These are phyloP conservation scores for Nothophytophthora sp. DNA, from an alignment of 352 stramenopile species.

Conservation along the genomic window DNA sequence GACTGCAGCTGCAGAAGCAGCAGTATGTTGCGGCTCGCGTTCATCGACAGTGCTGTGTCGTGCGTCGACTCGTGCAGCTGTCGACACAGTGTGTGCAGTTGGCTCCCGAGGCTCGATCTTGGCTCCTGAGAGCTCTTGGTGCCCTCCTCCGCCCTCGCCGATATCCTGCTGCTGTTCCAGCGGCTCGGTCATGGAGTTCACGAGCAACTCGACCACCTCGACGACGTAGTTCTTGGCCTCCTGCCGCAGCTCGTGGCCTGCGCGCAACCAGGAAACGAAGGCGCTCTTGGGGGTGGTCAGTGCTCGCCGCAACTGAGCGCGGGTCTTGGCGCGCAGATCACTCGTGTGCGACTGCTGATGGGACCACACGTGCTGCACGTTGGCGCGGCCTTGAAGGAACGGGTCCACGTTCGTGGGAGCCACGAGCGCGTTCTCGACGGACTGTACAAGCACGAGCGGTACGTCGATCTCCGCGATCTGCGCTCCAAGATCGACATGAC, in stretches of 20 bases:
- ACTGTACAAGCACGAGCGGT: conserved; percentile 87
- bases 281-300: conserved; percentile 55
- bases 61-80: not conserved
- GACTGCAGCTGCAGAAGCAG: not conserved
- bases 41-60: not conserved
- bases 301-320: conserved; percentile 50
- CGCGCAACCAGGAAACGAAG: conserved; percentile 89
- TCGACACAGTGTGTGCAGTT: conserved; percentile 1
- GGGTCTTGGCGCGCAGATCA: conserved; percentile 53
- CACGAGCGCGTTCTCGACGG: conserved; percentile 88
- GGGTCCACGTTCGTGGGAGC: conserved; percentile 89
- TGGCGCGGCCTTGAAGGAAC: conserved; percentile 84
- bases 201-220: conserved; percentile 82
- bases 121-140: not conserved
- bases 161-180: conserved; percentile 10
- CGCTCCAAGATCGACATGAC: conserved; percentile 65
- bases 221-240: conserved; percentile 84
- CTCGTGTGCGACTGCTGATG: conserved; percentile 62
- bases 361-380: conserved; percentile 73
- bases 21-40: not conserved
- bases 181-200: conserved; percentile 43
- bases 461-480: conserved; percentile 61
- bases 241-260: conserved; percentile 88
- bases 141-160: not conserved
- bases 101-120: not conserved